phyloP scores from a whole-genome alignment of 108 stramenopile genomes.

The Skeletonema menzelii region DNA sequence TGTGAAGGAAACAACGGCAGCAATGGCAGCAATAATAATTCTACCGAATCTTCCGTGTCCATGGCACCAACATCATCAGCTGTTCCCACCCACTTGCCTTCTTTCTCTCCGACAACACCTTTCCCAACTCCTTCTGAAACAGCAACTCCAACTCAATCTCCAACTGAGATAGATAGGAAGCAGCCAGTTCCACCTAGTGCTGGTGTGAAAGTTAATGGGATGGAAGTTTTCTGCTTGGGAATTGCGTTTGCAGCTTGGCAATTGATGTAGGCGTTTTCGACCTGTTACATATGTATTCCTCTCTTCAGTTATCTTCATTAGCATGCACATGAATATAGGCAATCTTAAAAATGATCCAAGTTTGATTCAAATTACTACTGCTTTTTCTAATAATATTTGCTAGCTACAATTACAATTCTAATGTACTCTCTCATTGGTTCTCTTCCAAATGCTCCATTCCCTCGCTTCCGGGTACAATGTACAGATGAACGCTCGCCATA shows the following conservation, averaged over 20 bases:
- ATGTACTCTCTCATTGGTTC: neutral
- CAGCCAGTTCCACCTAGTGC: neutral
- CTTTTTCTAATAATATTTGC: neutral
- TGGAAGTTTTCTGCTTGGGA: neutral
- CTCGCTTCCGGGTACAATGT: conserved; percentile 55
- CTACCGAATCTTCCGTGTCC: neutral
- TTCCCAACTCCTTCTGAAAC: neutral
- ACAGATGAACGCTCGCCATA: conserved; percentile 71
- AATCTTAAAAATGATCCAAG: neutral
- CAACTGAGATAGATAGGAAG: neutral
- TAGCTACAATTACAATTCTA: neutral
- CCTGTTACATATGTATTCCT: neutral
- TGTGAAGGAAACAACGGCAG: neutral
- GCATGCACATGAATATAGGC: neutral
- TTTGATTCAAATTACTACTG: neutral
- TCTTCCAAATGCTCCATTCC: conserved; percentile 17
- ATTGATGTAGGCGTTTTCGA: neutral
- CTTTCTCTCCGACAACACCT: no score
- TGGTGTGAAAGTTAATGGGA: neutral
- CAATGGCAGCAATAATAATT: neutral
- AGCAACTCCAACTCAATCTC: neutral
- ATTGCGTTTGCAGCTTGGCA: neutral
- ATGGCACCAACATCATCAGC: neutral
- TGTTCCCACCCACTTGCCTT: neutral
- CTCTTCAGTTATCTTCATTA: neutral